Evolutionary conservation across 306 rosid species (phyloP).

Genomic region (Hippophae rhamnoides): DNA sequence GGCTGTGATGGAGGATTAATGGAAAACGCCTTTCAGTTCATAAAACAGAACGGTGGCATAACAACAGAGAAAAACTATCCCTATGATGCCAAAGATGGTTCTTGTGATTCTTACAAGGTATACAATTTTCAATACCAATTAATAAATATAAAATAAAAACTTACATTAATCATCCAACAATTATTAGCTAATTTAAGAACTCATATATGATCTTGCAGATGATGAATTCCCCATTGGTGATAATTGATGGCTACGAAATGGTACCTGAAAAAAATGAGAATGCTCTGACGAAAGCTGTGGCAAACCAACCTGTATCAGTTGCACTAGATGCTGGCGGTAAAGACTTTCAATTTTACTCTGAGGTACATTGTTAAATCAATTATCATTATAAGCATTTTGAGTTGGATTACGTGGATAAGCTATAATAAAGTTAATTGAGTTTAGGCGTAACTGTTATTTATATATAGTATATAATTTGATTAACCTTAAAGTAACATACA

Average conservation of each 20-base stretch:
- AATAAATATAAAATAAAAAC: neutral
- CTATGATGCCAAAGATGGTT: constrained; percentile 24
- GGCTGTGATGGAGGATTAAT: constrained; percentile 44
- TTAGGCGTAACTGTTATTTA: no score
- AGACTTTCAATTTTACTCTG: constrained; percentile 38
- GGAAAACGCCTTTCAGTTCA: constrained; percentile 33
- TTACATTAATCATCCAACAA: no score
- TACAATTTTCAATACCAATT: neutral
- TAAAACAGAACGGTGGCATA: constrained; percentile 25
- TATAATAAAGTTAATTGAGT: neutral
- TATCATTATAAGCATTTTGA: neutral
- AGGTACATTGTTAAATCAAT: constrained; percentile 10
- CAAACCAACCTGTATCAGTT: constrained; percentile 37
- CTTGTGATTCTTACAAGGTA: constrained; percentile 31
- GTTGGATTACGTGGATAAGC: neutral
- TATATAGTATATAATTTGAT: no score
- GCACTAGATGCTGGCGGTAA: constrained; percentile 36
- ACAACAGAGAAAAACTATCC: constrained; percentile 38
- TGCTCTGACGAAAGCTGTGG: constrained; percentile 42
- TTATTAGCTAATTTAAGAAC: neutral
- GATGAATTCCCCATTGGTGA: constrained; percentile 17
- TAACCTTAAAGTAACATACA: no score
- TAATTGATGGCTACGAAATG: constrained; percentile 36
- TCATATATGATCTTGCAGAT: constrained; percentile 14
- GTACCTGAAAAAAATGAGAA: constrained; percentile 41